These are phyloP conservation scores for Santalum album DNA, from an alignment of 164 flowering plant species.

Conservation along the genomic window DNA sequence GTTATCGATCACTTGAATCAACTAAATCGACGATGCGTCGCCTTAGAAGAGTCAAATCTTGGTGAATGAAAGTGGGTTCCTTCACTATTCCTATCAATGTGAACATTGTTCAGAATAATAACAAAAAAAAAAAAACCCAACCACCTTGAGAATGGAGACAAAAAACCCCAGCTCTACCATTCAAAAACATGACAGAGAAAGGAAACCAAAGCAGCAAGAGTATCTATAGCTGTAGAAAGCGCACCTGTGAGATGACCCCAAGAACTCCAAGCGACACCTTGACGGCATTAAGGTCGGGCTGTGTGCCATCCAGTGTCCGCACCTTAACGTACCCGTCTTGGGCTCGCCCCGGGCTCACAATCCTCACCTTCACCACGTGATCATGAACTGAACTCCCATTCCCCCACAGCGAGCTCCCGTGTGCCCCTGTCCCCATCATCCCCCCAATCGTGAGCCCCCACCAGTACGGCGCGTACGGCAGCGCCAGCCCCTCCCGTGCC, in stretches of 20 bases:
- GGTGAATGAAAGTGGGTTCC: no score
- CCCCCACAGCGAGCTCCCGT: not conserved
- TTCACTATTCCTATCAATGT: no score
- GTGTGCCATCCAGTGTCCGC: not conserved
- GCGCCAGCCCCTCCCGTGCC: not conserved
- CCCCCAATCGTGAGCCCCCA: not conserved
- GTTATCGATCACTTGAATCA: no score
- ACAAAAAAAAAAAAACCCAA: no score
- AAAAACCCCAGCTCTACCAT: no score
- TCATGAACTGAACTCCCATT: not conserved
- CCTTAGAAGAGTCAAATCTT: no score
- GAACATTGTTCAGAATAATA: no score
- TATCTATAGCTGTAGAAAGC: no score
- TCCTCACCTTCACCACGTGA: not conserved
- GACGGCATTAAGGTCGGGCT: not conserved
- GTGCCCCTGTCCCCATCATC: not conserved
- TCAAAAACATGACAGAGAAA: no score
- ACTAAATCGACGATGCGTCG: no score
- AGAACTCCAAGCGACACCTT: not conserved
- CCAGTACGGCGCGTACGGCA: not conserved
- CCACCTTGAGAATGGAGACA: no score
- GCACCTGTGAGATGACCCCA: not conserved
- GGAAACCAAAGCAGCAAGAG: no score
- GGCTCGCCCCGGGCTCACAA: not conserved
- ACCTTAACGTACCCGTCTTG: not conserved